Conservation (phyloP, 345 rosid genomes). For the Rhizophora mangle region DNA sequence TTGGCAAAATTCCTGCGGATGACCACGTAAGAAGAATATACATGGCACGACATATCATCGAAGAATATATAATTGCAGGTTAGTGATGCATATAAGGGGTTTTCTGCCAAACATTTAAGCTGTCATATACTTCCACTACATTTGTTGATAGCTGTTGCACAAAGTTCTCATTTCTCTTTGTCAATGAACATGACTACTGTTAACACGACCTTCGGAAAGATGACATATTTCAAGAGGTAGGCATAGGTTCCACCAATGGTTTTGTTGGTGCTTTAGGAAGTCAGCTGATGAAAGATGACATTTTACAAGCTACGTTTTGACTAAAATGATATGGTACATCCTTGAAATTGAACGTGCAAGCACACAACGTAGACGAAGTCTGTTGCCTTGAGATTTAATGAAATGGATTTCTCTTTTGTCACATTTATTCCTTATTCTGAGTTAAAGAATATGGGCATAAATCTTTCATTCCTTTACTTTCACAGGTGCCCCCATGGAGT, state of each 20-base stretch:
- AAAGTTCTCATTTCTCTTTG: not conserved
- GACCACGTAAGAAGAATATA: slow-evolving; percentile 75
- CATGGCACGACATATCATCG: slow-evolving; percentile 84
- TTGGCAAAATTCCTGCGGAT: slow-evolving; percentile 57
- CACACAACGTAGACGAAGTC: not conserved
- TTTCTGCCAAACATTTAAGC: slow-evolving; percentile 11
- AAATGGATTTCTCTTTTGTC: not conserved
- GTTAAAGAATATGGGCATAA: not conserved
- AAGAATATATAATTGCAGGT: slow-evolving; percentile 78
- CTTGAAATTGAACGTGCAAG: not conserved
- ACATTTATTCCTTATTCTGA: not conserved
- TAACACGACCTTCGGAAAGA: not conserved
- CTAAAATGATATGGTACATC: not conserved
- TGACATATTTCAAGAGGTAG: not conserved
- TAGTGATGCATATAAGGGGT: slow-evolving; percentile 8
- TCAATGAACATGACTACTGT: no score
- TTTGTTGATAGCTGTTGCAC: not conserved
- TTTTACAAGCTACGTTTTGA: not conserved
- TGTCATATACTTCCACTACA: not conserved
- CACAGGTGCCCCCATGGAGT: slow-evolving; percentile 81
- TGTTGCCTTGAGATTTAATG: no score
- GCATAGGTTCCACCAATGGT: not conserved
- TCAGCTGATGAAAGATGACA: not conserved
- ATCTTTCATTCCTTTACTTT: not conserved
- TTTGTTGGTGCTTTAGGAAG: not conserved